A percentile compares a stretch with the other conserved stretches of the same genome.
Conservation (phyloP, 2,329 filamentous ascomycete species). For the Truncatella angustata region DNA sequence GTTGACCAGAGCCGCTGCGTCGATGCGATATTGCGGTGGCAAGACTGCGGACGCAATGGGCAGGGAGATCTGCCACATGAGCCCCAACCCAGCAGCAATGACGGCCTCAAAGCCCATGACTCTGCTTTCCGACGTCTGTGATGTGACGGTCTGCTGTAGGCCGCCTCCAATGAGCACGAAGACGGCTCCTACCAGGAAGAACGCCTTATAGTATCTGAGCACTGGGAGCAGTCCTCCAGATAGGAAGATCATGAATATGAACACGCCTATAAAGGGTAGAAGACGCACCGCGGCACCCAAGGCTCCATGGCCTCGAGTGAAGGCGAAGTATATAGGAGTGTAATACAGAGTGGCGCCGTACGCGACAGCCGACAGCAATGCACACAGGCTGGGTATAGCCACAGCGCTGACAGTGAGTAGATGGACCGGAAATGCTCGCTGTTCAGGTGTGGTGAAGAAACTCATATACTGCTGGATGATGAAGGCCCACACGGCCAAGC, state of each 20-base stretch:
- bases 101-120: conserved; percentile 31
- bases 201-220: conserved; percentile 34
- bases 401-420: conserved; percentile 37
- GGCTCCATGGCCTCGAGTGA: conserved; percentile 40
- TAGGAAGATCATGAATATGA: conserved; percentile 57
- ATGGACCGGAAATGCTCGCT: conserved; percentile 44
- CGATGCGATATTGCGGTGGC: conserved; percentile 23
- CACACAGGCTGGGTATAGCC: conserved; percentile 41
- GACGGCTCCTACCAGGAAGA: conserved; percentile 28
- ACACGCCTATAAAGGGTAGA: conserved; percentile 41
- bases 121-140: conserved; percentile 20
- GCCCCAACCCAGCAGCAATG: conserved; percentile 29
- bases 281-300: conserved; percentile 39
- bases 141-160: conserved; percentile 24
- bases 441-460: conserved; percentile 40
- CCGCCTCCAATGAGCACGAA: conserved; percentile 25
- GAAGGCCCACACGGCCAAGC: conserved; percentile 41
- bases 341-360: conserved; percentile 48
- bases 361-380: conserved; percentile 31
- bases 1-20: conserved; percentile 31
- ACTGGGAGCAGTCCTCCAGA: conserved; percentile 40
- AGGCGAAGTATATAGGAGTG: conserved; percentile 54
- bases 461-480: conserved; percentile 42
- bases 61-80: conserved; percentile 29
- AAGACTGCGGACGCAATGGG: conserved; percentile 27